Base-by-base conservation (phyloP, 192 early-diverging fungal genomes). In the Mortierella antarctica region DNA sequence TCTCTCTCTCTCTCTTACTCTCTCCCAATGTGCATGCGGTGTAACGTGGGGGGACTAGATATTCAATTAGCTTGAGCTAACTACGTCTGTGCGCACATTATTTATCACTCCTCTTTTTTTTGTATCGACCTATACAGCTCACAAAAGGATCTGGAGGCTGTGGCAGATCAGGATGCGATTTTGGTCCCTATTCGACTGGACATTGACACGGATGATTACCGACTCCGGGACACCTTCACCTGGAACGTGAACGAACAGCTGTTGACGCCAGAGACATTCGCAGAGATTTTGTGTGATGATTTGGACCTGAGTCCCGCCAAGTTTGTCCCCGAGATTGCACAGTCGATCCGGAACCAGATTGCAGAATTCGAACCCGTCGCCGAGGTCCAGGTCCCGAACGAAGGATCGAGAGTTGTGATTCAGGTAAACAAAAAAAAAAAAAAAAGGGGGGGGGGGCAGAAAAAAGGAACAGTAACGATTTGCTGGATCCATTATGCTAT, bases 101-200 rank as follows among this genome's bases (percentile, higher is more conserved):
- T 48, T 53, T 60, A n/a, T 44, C 15, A 49, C 52, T 61, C 57
- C 57, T 1, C 56, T 20, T 52, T 51, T 52, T 57, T 61, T 62
- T 57, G 12, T 70, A 70, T 44, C n/a, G 58, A 3, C 7, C 52
- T 15, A 66, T 31, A 71, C 57, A 82, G 82, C 17, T 81, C 72
- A 13, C 63, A 86, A 41, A 67, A 76, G 44, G 87, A 90, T 17
- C 23, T 88, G 20, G 80, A 84, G 59, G 23, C 86, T 61, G 83
- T 89, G 51, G 90, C 94, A 7, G 87, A 91, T 54, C 85, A 88
- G 57, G 87, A 90, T 15, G 96, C 96, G 78, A 77, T 88, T 14
- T 75, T 98, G 14, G 94, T 98, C 1, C 96, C 96, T 8, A 96
- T 98, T 42, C 86, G 94, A 12, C 77, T 98, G n/a, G 96, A 98